Evolutionary conservation across 1,284 basidiomycete genomes (phyloP), one percentile per base, ranked within the genome.

Genomic region (Moesziomyces sp.): DNA sequence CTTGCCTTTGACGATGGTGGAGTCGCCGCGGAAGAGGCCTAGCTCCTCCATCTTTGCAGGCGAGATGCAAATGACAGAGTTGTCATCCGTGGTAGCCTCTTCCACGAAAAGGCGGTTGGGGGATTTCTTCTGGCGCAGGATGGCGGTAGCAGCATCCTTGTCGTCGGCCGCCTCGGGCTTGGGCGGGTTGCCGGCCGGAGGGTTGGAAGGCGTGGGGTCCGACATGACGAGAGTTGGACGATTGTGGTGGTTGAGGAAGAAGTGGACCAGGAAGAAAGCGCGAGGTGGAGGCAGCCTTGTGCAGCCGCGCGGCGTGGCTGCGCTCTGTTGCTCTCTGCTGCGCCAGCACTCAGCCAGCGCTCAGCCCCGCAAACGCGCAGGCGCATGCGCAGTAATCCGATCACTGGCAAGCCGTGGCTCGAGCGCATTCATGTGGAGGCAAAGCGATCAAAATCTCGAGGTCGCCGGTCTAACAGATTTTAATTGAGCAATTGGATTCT

Each of bases 11-110:
- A 82, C 55, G 8, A 84, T 54, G n/a, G 80, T 60, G 8, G 81
- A 96, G 84, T 97, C 94, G 49, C 94, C 94, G 62, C 94, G 90
- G 89, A 99, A 99, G 54, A 99, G 89, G 63, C 91, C 90, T 49
- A 99, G 90, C 21, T 89, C 86, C 86, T 99, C 97, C 96, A 99
- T 98, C 51, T 97, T 99, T 43, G 91, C 91, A 53, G 96, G 94
- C 87, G 96, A 93, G 46, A 99, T 88, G 44, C 93, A 95, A 51
- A 94, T 95, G 74, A 97, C 95, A 90, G 84, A 85, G 75, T 84
- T 84, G 65, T 84, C 83, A 52, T 84, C 83, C 6, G 83, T 83
- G 24, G 80, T 83, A 16, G 83, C 67, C 62, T 84, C 83, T 23
- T 84, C 83, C n/a, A 84, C 81, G 40, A 83, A 84, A 16, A 83